Base-by-base conservation (phyloP, 1,284 basidiomycete genomes). In the Pascua guehoae region DNA sequence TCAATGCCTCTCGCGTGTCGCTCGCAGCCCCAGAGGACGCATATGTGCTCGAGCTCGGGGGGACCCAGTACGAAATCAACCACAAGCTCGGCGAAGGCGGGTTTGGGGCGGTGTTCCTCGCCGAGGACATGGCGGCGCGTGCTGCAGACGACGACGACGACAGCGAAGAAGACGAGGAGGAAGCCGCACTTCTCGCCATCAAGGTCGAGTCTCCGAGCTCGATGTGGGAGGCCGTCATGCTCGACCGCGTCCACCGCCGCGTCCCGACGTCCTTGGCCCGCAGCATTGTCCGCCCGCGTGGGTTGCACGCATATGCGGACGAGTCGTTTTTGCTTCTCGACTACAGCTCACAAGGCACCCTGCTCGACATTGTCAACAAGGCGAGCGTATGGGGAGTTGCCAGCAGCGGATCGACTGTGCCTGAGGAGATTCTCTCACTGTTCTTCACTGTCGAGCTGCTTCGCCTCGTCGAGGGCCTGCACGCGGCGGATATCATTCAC, bases 11-110 rank as follows among this genome's bases (percentile, higher is more conserved):
- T 8, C 65, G 69, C n/a, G 51, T 63, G 14, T 75, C 71, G 8
- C 60, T 65, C 8, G 64, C 61, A 2, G 59, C 66, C 7, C 54
- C 60, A 7, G 71, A 72, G 2, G 72, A 71, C 32, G 43, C 56
- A 2, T 68, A 64, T 49, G 47, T 53, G 8, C 61, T 79, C 37
- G 56, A 66, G 2, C 78, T 97, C 9, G 81, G 79, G 38, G 85
- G 82, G 4, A 83, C 82, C 58, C 79, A 78, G 47, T 91, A 88
- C 68, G 82, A 82, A 51, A 84, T 98, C 10, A 79, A 81, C 7
- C 87, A 88, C 62, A 98, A 98, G 76, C 82, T 99, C 18, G 96
- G 96, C 7, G 95, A 99, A 79, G 96, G 96, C 8, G 93, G 93
- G 0, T 99, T 93, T 67, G 96, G 95, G 0, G 85, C 88, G 3